Base-by-base conservation (phyloP, 345 rosid species). In the Odontarrhena argentea region DNA sequence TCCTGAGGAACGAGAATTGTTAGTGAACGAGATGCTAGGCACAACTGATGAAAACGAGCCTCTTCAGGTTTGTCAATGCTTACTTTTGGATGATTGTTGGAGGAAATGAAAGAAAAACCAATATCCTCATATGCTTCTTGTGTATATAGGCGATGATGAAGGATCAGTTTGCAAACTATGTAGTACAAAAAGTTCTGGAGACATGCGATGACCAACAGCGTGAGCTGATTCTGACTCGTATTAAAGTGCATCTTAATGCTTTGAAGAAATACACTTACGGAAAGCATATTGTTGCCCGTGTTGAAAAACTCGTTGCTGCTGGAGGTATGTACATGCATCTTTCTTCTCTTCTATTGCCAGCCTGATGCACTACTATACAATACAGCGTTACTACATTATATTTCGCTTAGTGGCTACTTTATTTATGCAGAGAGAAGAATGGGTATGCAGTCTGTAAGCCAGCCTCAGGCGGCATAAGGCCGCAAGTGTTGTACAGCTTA, bases 221-320 rank as follows among this genome's bases (percentile, higher is more conserved):
- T 0, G 96, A 85, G 76, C 72, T 86, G 69, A 83, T 88, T 63
- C 88, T 86, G 50, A 70, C 84, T 1, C 86, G 96, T 14, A 83
- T 88, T 36, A 88, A 83, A 73, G 86, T 86, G 65, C 96, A 88
- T 68, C 67, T 88, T 63, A 88, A 77, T 55, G 92, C 92, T 25
- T 73, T 89, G 79, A 89, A 89, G 85, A 89, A 86, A 72, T 89
- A 85, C 80, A 86, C 96, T 3, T 89, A 89, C 0, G 96, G 96
- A 59, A 86, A 89, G 77, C 96, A 89, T 65, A 89, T 89, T 13
- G 96, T 86, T 68, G 88, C 88, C 0, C 96, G 96, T 42, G 89
- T 89, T 68, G 96, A 89, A 80, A 86, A 86, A 79, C 92, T 89
- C 55, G 89, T 88, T 65, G 92, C 86, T 63, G 89, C 96, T 74